Evolutionary conservation across 2,329 filamentous ascomycete genomes (phyloP), one percentile per base, ranked within the genome.

Genomic region (Shiraia sp.): DNA sequence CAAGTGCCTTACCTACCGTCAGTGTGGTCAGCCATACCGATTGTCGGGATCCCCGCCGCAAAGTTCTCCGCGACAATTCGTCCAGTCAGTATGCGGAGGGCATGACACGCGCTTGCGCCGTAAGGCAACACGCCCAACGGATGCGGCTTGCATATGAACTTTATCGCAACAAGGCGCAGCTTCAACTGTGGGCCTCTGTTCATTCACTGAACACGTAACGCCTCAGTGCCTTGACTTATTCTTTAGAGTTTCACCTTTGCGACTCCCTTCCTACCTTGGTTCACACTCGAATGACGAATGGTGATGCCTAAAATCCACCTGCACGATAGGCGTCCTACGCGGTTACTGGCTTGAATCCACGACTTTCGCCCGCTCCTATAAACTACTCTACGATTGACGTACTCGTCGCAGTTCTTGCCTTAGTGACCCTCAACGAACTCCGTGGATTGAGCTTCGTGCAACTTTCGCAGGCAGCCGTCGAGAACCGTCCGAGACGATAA

Each of bases 51-150:
- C 19, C 19, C 19, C 19, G 19, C 19, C 4, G 19, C 8, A 22
- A 22, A 22, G 19, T 22, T 8, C 47, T 60, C 58, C 58, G 59
- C 39, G 45, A 57, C 55, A 50, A 49, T 62, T 62, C 49, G 59
- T 64, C 62, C 58, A 57, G 47, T 30, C 32, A 35, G 33, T 40
- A 36, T 36, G 47, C 32, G 40, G 36, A 37, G 46, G 49, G 45
- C 36, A 50, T 50, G 53, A 49, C 44, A 53, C 42, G 51, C 53
- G 43, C 40, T 39, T 35, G 30, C 34, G 38, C 38, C 38, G 40
- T 40, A 48, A 49, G 49, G 49, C 47, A 55, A 38, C 53, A 51
- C 38, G 48, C 49, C 48, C 58, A 41, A 40, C 42, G 40, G 39
- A 48, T 45, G 42, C 27, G 43, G 45, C 45, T 34, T 58, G 52